phyloP scores from a whole-genome alignment of 768 basidiomycete species.

The Gloeopeniophorella convolvens region DNA sequence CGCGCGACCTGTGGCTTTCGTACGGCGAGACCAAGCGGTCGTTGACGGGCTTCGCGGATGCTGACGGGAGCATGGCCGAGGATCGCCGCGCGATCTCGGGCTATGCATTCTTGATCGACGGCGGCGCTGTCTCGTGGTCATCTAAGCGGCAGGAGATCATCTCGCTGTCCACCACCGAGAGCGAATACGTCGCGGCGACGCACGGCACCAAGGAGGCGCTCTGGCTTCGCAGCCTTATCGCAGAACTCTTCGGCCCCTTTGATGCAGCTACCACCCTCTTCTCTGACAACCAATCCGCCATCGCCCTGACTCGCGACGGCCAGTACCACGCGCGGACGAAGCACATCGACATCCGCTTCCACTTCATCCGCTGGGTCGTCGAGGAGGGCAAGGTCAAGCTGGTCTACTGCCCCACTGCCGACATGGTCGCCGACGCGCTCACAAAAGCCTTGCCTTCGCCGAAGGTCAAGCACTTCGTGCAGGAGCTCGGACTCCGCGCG shows the following conservation, averaged over 20 bases:
- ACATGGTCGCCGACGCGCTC: no score
- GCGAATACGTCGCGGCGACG: constrained; percentile 38
- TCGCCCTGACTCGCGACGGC: constrained; percentile 26
- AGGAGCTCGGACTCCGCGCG: no score
- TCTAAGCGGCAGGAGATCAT: constrained; percentile 34
- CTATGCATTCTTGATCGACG: constrained; percentile 31
- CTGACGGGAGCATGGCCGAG: constrained; percentile 21
- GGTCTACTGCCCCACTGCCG: no score
- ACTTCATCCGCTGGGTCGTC: no score
- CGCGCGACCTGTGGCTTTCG: constrained; percentile 22
- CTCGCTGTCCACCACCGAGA: constrained; percentile 36
- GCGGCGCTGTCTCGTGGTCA: constrained; percentile 33
- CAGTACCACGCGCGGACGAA: constrained; percentile 30
- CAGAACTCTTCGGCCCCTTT: not conserved
- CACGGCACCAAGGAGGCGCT: constrained; percentile 31
- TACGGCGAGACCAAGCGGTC: no score
- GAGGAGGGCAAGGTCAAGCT: no score
- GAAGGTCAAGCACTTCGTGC: no score
- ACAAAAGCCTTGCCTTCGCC: no score
- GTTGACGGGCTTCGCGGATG: constrained; percentile 25
- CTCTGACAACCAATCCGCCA: constrained; percentile 34
- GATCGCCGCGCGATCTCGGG: constrained; percentile 32
- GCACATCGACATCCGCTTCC: constrained; percentile 36
- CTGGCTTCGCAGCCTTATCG: constrained; percentile 31
- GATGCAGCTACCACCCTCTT: constrained; percentile 29